Percentiles rank a stretch among this genome's conserved stretches.
Evolutionary conservation across 345 rosid genomes (phyloP).

Genomic region (Dimocarpus longan): DNA sequence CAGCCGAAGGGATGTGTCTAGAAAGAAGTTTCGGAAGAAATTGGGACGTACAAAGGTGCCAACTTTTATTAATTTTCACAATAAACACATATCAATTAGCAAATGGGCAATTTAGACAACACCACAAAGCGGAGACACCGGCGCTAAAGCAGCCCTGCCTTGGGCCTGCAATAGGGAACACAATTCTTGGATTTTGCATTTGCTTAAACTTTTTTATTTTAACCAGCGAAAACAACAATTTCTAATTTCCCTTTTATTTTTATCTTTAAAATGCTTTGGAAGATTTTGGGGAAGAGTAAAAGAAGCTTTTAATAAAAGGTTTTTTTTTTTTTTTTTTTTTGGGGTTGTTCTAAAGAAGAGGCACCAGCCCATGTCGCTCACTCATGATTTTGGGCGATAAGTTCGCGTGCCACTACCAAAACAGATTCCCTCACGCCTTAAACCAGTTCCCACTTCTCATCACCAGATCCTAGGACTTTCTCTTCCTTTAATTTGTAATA

Average conservation of each 20-base stretch:
- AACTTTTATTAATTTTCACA: background rate
- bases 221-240: background rate
- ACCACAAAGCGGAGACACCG: slow-evolving; percentile 64
- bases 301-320: slow-evolving; percentile 27
- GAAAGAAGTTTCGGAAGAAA: slow-evolving; percentile 27
- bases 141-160: slow-evolving; percentile 62
- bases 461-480: slow-evolving; percentile 47
- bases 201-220: slow-evolving; percentile 22
- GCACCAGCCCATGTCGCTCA: slow-evolving; percentile 6
- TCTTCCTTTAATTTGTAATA: background rate
- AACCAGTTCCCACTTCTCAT: slow-evolving; percentile 28
- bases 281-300: slow-evolving; percentile 53
- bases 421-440: slow-evolving; percentile 60
- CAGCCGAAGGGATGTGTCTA: slow-evolving; percentile 53
- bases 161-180: slow-evolving; percentile 57
- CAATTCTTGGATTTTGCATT: slow-evolving; percentile 47
- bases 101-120: slow-evolving; percentile 18
- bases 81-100: slow-evolving; percentile 17
- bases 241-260: no score
- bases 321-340: no score
- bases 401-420: slow-evolving; percentile 60
- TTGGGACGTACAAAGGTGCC: slow-evolving; percentile 21
- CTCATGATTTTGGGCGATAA: slow-evolving; percentile 57
- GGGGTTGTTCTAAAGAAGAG: slow-evolving; percentile 7
- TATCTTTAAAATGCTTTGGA: slow-evolving; percentile 7